Conservation (phyloP, 202 grass and related monocot genomes). For the Musa balbisiana region DNA sequence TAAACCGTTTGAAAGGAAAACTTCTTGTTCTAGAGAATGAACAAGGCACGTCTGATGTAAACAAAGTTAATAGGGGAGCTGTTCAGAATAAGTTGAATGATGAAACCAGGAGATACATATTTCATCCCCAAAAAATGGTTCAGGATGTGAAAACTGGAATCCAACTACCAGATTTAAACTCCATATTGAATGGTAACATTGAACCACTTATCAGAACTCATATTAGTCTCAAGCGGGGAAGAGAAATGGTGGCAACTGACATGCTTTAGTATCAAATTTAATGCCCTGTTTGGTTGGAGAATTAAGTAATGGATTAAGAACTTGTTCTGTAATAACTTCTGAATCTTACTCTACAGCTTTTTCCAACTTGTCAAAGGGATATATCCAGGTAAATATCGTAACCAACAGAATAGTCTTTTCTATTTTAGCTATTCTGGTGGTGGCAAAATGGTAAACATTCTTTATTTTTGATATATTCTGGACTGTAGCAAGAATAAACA, state of each 20-base stretch:
- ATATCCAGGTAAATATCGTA: background rate
- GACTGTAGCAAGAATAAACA: too few relatives aligned
- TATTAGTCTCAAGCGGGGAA: conserved; percentile 45
- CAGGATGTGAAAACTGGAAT: conserved; percentile 71
- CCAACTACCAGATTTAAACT: conserved; percentile 61
- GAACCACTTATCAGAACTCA: conserved; percentile 57
- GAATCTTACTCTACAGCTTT: too few relatives aligned
- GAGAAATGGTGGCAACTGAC: conserved; percentile 3
- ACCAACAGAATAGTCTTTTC: background rate
- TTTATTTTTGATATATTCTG: too few relatives aligned
- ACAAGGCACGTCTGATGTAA: conserved; percentile 25
- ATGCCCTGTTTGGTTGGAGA: too few relatives aligned
- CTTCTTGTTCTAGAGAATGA: conserved; percentile 55
- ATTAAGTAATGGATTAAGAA: too few relatives aligned
- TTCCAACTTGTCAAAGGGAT: too few relatives aligned
- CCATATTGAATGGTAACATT: conserved; percentile 64
- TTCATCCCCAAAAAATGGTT: conserved; percentile 51
- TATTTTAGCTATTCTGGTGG: too few relatives aligned
- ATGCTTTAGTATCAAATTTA: background rate
- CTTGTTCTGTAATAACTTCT: too few relatives aligned
- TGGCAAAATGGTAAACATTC: too few relatives aligned
- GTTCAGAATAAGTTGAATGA: conserved; percentile 28
- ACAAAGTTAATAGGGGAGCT: conserved; percentile 33
- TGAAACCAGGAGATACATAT: conserved; percentile 62
- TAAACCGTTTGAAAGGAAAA: conserved; percentile 73